Conservation (phyloP, 768 basidiomycete genomes). For the Cystoderma amianthinum region DNA sequence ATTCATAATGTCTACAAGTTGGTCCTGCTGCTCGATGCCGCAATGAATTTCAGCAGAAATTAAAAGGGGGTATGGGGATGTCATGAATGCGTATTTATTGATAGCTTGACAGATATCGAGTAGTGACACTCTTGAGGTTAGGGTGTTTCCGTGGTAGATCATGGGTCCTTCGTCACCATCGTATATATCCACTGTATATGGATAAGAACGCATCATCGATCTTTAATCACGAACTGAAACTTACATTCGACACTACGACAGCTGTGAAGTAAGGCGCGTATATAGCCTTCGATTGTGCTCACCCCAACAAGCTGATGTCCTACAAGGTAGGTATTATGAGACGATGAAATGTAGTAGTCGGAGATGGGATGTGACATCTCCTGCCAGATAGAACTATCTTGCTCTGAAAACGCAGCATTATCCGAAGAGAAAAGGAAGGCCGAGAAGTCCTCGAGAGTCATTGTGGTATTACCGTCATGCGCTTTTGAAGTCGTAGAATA, state of each 20-base stretch:
- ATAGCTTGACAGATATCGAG: slow-evolving; percentile 82
- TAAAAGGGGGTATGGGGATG: slow-evolving; percentile 87
- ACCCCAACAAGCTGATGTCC: slow-evolving; percentile 75
- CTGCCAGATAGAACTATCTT: slow-evolving; percentile 43
- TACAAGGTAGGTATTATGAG: slow-evolving; percentile 82
- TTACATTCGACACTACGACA: slow-evolving; percentile 79
- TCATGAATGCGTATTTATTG: slow-evolving; percentile 82
- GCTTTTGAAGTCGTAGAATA: slow-evolving; percentile 16
- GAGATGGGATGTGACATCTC: slow-evolving; percentile 87
- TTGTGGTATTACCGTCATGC: no score
- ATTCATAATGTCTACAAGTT: slow-evolving; percentile 69
- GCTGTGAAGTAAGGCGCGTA: slow-evolving; percentile 77
- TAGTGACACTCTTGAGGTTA: slow-evolving; percentile 77
- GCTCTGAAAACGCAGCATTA: slow-evolving; percentile 50
- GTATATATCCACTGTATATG: slow-evolving; percentile 75
- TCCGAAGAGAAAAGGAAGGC: slow-evolving; percentile 77
- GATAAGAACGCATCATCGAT: background rate
- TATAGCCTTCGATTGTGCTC: slow-evolving; percentile 81
- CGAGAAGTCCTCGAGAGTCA: slow-evolving; percentile 62
- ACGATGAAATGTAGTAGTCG: slow-evolving; percentile 87
- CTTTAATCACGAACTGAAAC: slow-evolving; percentile 40
- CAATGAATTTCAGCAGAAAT: slow-evolving; percentile 94
- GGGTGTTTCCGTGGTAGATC: slow-evolving; percentile 85
- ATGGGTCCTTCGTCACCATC: slow-evolving; percentile 83
- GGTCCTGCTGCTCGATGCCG: slow-evolving; percentile 69